These are phyloP conservation scores for Chrysopogon serrulatus DNA, from an alignment of 176 grass and related monocot species.

Conservation along the genomic window DNA sequence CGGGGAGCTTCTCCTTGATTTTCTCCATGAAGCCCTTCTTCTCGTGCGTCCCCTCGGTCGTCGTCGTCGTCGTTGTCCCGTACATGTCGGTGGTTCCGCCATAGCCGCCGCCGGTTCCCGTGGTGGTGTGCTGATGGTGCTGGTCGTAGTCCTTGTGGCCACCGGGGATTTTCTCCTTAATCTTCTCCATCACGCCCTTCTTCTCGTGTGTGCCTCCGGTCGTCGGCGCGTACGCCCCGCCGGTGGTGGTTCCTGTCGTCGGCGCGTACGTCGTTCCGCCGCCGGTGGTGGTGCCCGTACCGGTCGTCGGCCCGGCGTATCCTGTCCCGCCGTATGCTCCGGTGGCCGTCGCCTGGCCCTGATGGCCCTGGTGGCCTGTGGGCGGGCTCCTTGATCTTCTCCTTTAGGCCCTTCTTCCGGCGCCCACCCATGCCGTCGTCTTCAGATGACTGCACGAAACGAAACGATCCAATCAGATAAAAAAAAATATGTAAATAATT, in stretches of 20 bases:
- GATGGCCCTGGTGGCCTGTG: background rate
- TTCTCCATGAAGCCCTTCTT: conserved; percentile 72
- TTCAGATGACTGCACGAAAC: conserved; percentile 36
- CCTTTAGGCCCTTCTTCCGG: conserved; percentile 67
- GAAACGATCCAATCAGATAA: too few relatives aligned
- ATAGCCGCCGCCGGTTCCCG: background rate
- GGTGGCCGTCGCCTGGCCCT: background rate
- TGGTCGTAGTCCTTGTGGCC: conserved; percentile 12
- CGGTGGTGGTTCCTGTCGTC: too few relatives aligned
- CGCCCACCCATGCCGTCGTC: conserved; percentile 61
- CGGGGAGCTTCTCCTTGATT: conserved; percentile 71
- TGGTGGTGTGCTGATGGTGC: background rate
- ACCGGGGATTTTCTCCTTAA: conserved; percentile 77
- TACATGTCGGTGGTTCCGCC: conserved; percentile 2
- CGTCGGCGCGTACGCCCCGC: background rate
- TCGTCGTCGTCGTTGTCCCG: background rate
- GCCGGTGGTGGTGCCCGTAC: background rate
- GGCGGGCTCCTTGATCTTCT: conserved; percentile 73
- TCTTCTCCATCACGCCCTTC: conserved; percentile 61
- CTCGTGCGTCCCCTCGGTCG: conserved; percentile 18
- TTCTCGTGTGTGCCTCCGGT: conserved; percentile 30
- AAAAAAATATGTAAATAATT: too few relatives aligned
- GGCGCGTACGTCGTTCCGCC: background rate
- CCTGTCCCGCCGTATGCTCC: background rate
- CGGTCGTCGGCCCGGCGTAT: background rate